Evolutionary conservation across 1,284 basidiomycete species (phyloP).

Genomic region (Ustilago esculenta): DNA sequence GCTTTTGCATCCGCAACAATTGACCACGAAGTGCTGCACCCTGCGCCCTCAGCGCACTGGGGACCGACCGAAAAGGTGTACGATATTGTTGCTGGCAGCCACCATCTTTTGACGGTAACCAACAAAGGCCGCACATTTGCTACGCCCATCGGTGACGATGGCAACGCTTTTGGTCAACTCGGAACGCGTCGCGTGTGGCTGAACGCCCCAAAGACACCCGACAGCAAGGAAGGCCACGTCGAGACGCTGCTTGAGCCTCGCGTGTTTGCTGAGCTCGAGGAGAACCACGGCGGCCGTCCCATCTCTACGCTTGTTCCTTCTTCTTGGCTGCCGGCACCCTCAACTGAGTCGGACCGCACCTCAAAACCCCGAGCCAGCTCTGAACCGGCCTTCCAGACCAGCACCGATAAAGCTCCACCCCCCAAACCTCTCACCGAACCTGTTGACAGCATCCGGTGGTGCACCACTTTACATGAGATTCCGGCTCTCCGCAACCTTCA

Average conservation of each 20-base stretch:
- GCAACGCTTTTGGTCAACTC: conserved; percentile 87
- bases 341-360: conserved; percentile 19
- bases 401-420: conserved; percentile 31
- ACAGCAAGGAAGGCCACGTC: conserved; percentile 66
- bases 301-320: conserved; percentile 58
- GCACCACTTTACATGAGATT: conserved; percentile 80
- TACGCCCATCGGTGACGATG: conserved; percentile 78
- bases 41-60: conserved; percentile 35
- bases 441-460: conserved; percentile 73
- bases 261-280: conserved; percentile 55
- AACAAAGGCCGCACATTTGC: conserved; percentile 82
- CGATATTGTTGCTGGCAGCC: conserved; percentile 71
- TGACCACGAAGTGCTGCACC: conserved; percentile 49
- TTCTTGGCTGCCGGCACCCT: conserved; percentile 65
- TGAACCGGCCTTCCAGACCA: conserved; percentile 36
- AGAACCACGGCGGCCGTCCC: conserved; percentile 65
- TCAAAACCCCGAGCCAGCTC: conserved; percentile 22
- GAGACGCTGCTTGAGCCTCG: conserved; percentile 67
- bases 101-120: conserved; percentile 87
- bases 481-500: conserved; percentile 77
- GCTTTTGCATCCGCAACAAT: conserved; percentile 37
- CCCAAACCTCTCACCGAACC: conserved; percentile 66
- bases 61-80: conserved; percentile 47
- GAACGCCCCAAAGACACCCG: conserved; percentile 72
- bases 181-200: conserved; percentile 69